Evolutionary conservation across 2,329 filamentous ascomycete species (phyloP), one percentile per base, ranked within the genome.

Genomic region (Microdochium paspali): DNA sequence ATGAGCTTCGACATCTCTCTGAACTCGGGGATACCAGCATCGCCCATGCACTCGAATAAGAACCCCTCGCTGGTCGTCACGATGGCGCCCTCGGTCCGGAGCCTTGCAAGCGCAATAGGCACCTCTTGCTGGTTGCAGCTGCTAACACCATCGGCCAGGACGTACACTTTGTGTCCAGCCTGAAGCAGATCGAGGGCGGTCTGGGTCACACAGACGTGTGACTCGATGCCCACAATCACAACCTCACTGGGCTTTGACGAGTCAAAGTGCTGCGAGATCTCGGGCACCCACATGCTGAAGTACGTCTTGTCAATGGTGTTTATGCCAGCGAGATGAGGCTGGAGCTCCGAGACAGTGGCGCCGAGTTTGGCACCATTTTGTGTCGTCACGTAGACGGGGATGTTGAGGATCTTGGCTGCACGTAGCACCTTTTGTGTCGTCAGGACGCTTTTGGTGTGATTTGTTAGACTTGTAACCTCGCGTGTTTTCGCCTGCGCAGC

Each of bases 171-270:
- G 65, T 95, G 87, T 1, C 90, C 90, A 1, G 76, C 74, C 21
- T 73, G 71, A 40, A 93, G 70, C 44, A 95, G 70, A 69, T 96
- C 91, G 39, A 96, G 74, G 15, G 87, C 81, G 39, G 91, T 96
- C 74, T 97, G 91, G 51, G 88, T 90, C 25, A 97, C 82, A 72
- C 91, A 97, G 62, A 97, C 93, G 68, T 97, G 91, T 35, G 81
- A 80, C 68, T 97, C 91, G 61, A 97, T 95, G 31, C 91, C 91
- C 15, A 95, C 84, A 52, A 97, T 80, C 47, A 87, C 84, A 46
- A 89, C 77, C 57, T 84, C 77, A 21, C 78, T 68, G 1, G 61
- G 61, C 1, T 65, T 21, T 20, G 15, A 20, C 6, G 35, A 40
- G 18, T 40, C 35, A 40, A 40, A 40, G 57, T 1, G 59, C 4